Conservation (phyloP, 2,329 filamentous ascomycete species). For the Fusarium temperatum region DNA sequence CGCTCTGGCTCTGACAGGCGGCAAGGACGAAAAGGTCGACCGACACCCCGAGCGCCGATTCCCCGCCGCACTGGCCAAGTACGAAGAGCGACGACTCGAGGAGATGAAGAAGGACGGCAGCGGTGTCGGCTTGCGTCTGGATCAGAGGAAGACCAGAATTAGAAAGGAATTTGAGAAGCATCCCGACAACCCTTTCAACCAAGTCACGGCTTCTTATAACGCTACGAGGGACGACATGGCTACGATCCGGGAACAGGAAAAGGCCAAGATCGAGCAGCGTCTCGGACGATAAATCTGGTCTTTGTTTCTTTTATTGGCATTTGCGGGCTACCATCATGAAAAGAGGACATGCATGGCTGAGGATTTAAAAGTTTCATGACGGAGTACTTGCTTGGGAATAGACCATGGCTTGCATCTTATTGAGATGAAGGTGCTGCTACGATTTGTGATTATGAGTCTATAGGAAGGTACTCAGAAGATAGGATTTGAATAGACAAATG, state of each 20-base stretch:
- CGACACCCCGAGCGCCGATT: constrained; percentile 87
- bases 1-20: constrained; percentile 73
- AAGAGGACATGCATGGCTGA: not conserved
- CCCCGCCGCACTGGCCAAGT: constrained; percentile 85
- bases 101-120: constrained; percentile 87
- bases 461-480: not conserved
- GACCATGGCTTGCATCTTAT: constrained; percentile 24
- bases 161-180: constrained; percentile 94
- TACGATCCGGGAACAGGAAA: constrained; percentile 72
- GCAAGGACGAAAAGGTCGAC: constrained; percentile 77
- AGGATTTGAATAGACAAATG: not conserved
- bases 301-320: not conserved
- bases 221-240: constrained; percentile 79
- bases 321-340: not conserved
- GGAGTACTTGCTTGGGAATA: constrained; percentile 31
- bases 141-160: constrained; percentile 86
- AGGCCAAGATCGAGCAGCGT: constrained; percentile 76
- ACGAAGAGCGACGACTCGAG: constrained; percentile 79
- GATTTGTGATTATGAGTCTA: not conserved
- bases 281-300: constrained; percentile 54
- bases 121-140: constrained; percentile 75
- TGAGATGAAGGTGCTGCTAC: constrained; percentile 1
- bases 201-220: constrained; percentile 80
- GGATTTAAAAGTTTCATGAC: constrained; percentile 17
- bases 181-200: constrained; percentile 95